Conservation (phyloP, 306 rosid genomes). For the Cicer yamashitae region DNA sequence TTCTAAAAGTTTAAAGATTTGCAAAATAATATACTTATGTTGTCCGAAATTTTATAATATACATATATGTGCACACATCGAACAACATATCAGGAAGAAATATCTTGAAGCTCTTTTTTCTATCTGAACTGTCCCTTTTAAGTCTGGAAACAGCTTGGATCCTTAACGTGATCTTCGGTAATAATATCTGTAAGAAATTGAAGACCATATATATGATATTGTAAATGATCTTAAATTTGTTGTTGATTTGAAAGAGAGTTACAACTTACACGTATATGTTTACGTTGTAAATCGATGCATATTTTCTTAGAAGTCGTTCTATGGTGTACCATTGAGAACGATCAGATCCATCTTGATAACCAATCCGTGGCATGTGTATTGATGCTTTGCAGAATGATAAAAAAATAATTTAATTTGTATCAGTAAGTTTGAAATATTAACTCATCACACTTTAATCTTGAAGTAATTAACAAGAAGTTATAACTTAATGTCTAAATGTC, state of each 20-base stretch:
- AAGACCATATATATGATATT: conserved; percentile 1
- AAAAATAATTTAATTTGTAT: background rate
- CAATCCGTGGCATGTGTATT: conserved; percentile 95
- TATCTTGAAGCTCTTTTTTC: background rate
- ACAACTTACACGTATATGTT: conserved; percentile 70
- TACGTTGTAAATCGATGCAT: conserved; percentile 72
- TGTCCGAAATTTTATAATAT: background rate
- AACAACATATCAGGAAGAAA: background rate
- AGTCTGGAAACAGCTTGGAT: conserved; percentile 16
- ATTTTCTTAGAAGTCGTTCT: conserved; percentile 90
- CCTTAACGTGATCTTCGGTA: conserved; percentile 59
- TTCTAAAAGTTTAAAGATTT: background rate
- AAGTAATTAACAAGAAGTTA: conserved; percentile 24
- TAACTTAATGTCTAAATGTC: background rate
- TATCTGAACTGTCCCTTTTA: conserved; percentile 26
- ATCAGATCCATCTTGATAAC: conserved; percentile 92
- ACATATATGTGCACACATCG: background rate
- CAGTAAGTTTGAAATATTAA: conserved; percentile 23
- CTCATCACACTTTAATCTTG: conserved; percentile 9
- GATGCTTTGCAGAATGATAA: conserved; percentile 61
- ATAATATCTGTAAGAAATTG: conserved; percentile 68
- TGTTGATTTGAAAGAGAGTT: conserved; percentile 1
- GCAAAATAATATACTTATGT: background rate
- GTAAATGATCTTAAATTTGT: conserved; percentile 13
- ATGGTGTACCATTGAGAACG: conserved; percentile 92